These are phyloP conservation scores for Neonectria neomacrospora DNA, from an alignment of 2,329 filamentous ascomycete genomes.

Conservation along the genomic window DNA sequence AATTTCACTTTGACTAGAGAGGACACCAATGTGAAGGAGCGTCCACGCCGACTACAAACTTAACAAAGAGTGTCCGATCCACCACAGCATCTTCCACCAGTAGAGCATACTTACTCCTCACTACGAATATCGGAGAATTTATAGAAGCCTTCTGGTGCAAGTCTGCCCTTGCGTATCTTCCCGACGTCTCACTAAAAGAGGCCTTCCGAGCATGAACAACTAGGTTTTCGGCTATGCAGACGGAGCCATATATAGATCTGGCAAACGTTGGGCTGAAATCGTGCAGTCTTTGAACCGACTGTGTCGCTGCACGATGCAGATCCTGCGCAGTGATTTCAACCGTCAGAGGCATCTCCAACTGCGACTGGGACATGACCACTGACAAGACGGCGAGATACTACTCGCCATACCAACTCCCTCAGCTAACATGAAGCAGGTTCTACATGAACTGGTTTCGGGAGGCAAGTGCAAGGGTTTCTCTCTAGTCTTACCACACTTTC, in stretches of 20 bases:
- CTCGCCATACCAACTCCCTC: not conserved
- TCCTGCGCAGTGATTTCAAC: not conserved
- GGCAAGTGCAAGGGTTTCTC: not conserved
- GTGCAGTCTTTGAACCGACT: not conserved
- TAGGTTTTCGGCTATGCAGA: not conserved
- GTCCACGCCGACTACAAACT: too few species aligned
- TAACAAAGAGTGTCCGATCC: too few species aligned
- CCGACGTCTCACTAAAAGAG: not conserved
- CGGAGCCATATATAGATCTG: not conserved
- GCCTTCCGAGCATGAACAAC: not conserved
- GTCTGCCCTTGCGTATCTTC: not conserved
- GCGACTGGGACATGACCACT: not conserved
- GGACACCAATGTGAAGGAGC: too few species aligned
- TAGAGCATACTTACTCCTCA: too few species aligned
- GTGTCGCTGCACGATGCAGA: not conserved
- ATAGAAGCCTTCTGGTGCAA: not conserved
- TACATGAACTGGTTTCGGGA: not conserved
- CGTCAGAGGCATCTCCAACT: not conserved
- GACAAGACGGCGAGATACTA: not conserved
- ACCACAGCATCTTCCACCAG: too few species aligned
- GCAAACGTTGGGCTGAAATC: not conserved
- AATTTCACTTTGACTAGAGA: not conserved
- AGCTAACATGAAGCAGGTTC: not conserved
- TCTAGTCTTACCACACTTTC: not conserved
- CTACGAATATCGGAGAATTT: too few species aligned